Conservation (phyloP, 2,329 filamentous ascomycete genomes). For the Talaromyces sp. region DNA sequence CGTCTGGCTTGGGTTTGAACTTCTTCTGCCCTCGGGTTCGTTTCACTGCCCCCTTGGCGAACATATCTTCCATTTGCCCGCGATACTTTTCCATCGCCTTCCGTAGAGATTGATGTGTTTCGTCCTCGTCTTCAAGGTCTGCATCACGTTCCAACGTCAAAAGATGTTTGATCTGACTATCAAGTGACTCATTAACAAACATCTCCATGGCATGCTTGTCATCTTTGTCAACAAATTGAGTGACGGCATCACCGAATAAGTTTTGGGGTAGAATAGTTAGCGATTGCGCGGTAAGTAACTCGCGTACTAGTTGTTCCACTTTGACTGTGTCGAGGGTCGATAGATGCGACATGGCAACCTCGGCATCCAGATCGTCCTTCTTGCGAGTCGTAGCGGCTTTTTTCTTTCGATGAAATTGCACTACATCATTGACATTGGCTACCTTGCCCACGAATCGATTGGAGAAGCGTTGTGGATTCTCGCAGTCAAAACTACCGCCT, state of each 20-base stretch:
- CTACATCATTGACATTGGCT: conserved; percentile 89
- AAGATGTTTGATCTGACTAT: conserved; percentile 67
- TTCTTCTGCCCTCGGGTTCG: conserved; percentile 51
- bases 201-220: conserved; percentile 88
- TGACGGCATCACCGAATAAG: conserved; percentile 87
- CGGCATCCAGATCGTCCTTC: conserved; percentile 55
- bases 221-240: conserved; percentile 89
- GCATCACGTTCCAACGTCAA: conserved; percentile 64
- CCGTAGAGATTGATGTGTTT: conserved; percentile 67
- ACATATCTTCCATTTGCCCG: conserved; percentile 66
- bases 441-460: conserved; percentile 88
- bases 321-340: conserved; percentile 70
- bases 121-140: conserved; percentile 64
- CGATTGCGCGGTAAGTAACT: conserved; percentile 82
- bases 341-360: conserved; percentile 59
- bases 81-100: conserved; percentile 71
- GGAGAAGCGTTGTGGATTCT: conserved; percentile 94
- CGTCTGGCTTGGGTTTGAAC: conserved; percentile 71
- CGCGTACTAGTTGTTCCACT: conserved; percentile 81
- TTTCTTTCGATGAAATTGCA: conserved; percentile 91
- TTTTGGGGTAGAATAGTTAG: conserved; percentile 91
- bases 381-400: conserved; percentile 47
- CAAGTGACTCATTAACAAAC: conserved; percentile 70
- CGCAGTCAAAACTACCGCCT: conserved; percentile 80
- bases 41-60: conserved; percentile 62